Evolutionary conservation across 345 rosid genomes (phyloP).

Genomic region (Gossypium australe): DNA sequence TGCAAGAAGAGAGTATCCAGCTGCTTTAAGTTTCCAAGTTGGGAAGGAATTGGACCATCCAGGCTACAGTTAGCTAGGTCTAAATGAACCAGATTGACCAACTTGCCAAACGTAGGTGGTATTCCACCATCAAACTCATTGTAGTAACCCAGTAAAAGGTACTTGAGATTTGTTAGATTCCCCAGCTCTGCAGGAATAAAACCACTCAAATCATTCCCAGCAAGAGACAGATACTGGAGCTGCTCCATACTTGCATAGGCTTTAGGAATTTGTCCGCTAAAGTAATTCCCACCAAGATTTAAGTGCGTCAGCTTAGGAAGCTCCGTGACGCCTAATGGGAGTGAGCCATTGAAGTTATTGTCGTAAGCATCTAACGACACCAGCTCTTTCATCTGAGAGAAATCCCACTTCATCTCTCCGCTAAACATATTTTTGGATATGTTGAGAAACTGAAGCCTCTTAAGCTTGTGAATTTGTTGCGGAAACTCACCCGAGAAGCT

Average conservation of each 20-base stretch:
- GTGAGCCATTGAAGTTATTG: conserved; percentile 70
- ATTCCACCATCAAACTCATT: conserved; percentile 68
- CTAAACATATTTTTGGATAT: conserved; percentile 61
- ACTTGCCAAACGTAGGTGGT: conserved; percentile 57
- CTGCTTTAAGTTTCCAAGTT: conserved; percentile 59
- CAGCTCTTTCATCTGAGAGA: conserved; percentile 41
- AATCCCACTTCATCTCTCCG: conserved; percentile 53
- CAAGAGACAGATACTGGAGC: conserved; percentile 62
- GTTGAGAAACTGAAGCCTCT: conserved; percentile 55
- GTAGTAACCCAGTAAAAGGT: conserved; percentile 71
- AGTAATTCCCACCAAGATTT: conserved; percentile 85
- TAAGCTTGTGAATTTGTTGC: conserved; percentile 27
- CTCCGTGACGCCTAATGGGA: conserved; percentile 43
- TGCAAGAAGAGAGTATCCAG: conserved; percentile 67
- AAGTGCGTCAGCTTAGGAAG: conserved; percentile 50
- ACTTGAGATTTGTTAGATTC: conserved; percentile 53
- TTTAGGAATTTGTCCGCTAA: conserved; percentile 59
- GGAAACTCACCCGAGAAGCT: conserved; percentile 51
- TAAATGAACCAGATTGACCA: conserved; percentile 58
- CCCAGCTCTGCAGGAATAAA: conserved; percentile 64
- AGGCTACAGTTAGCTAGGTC: conserved; percentile 74
- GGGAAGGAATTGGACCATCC: conserved; percentile 62
- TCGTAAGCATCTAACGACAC: conserved; percentile 64
- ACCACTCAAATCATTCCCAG: conserved; percentile 75
- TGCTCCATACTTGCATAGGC: conserved; percentile 49